Conservation (phyloP, 2,329 filamentous ascomycete genomes). For the Colletotrichum sojae region DNA sequence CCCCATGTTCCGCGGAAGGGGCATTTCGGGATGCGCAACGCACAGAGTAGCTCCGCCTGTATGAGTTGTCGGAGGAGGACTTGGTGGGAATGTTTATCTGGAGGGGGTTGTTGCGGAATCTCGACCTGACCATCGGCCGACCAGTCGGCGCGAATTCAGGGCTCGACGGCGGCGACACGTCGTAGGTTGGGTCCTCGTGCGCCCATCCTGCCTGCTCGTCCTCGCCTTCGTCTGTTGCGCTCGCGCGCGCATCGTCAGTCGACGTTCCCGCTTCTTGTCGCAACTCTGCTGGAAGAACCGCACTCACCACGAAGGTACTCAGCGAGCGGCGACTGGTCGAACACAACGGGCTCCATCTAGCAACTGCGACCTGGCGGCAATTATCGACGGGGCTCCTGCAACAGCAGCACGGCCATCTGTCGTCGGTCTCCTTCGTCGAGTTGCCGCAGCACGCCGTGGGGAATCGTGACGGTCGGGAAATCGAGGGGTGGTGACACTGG, state of each 20-base stretch:
- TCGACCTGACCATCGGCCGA: constrained; percentile 66
- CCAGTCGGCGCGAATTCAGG: constrained; percentile 71
- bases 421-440: constrained; percentile 22
- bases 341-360: constrained; percentile 87
- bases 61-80: constrained; percentile 56
- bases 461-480: constrained; percentile 17
- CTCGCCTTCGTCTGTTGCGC: constrained; percentile 63
- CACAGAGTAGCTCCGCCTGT: constrained; percentile 68
- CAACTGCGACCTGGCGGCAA: constrained; percentile 33
- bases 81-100: constrained; percentile 57
- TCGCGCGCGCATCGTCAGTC: constrained; percentile 42
- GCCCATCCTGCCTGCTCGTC: constrained; percentile 63
- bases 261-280: constrained; percentile 20
- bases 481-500: neutral
- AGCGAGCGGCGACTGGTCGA: constrained; percentile 89
- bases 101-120: constrained; percentile 66
- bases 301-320: constrained; percentile 87
- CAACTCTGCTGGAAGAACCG: constrained; percentile 6
- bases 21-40: constrained; percentile 42
- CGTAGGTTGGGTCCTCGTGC: constrained; percentile 54
- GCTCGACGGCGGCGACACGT: constrained; percentile 63
- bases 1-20: constrained; percentile 42
- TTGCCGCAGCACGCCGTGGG: constrained; percentile 20
- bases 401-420: constrained; percentile 41
- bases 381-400: constrained; percentile 34